These are phyloP conservation scores for Trichothecium sympodiale DNA, from an alignment of 2,329 filamentous ascomycete species.

Conservation along the genomic window DNA sequence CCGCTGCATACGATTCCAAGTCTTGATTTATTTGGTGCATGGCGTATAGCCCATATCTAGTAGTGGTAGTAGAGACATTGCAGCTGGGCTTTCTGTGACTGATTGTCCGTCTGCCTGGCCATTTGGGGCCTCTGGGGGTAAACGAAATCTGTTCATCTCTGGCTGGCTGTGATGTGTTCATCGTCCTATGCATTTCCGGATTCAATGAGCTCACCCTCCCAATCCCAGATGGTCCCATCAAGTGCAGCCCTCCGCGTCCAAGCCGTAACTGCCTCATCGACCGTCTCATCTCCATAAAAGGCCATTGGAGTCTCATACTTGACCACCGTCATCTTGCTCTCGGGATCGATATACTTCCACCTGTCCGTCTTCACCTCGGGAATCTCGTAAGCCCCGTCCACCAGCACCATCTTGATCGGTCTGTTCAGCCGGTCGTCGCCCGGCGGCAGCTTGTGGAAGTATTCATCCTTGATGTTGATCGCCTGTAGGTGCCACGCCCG, in stretches of 20 bases:
- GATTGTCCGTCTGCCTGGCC: too few relatives aligned
- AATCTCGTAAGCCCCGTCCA: slow-evolving; percentile 16
- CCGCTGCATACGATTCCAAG: too few relatives aligned
- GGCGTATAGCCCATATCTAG: too few relatives aligned
- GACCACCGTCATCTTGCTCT: slow-evolving; percentile 24
- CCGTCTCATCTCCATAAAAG: slow-evolving; percentile 26
- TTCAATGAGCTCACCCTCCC: slow-evolving; percentile 13
- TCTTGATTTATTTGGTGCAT: too few relatives aligned
- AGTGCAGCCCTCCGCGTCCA: slow-evolving; percentile 29
- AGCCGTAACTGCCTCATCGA: slow-evolving; percentile 23
- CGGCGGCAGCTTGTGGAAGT: slow-evolving; percentile 22
- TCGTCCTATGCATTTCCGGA: slow-evolving; percentile 1
- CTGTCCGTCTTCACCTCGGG: slow-evolving; percentile 11
- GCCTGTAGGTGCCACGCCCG: slow-evolving; percentile 19
- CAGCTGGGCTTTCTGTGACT: too few relatives aligned
- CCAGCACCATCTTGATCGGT: slow-evolving; percentile 19
- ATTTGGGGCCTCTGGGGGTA: too few relatives aligned
- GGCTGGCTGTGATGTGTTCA: too few relatives aligned
- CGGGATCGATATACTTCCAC: slow-evolving; percentile 24
- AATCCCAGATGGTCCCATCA: slow-evolving; percentile 27
- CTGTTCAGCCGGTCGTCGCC: slow-evolving; percentile 14
- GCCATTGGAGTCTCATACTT: slow-evolving; percentile 25
- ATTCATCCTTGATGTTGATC: slow-evolving; percentile 28
- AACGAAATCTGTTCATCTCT: too few relatives aligned
- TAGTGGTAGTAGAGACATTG: too few relatives aligned